Percentiles rank a stretch among this genome's conserved stretches.
Evolutionary conservation across 2,329 filamentous ascomycete genomes (phyloP).

Genomic region (Teratosphaeria destructans): DNA sequence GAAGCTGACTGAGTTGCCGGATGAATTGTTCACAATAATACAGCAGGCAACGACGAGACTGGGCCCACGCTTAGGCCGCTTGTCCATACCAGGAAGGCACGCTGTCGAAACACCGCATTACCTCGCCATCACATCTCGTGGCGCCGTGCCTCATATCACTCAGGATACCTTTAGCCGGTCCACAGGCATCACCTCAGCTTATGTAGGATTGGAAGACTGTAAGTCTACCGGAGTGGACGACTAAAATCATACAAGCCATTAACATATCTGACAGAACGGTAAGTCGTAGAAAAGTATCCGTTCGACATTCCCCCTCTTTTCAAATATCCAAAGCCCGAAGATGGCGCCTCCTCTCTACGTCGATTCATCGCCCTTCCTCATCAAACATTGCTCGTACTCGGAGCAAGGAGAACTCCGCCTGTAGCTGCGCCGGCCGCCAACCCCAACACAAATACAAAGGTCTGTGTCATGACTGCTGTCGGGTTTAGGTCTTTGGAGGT

Average conservation of each 20-base stretch:
- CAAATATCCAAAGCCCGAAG: constrained; percentile 20
- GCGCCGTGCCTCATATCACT: constrained; percentile 75
- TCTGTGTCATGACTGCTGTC: constrained; percentile 76
- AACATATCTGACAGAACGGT: constrained; percentile 30
- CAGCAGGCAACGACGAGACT: constrained; percentile 26
- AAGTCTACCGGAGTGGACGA: constrained; percentile 31
- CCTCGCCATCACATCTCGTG: constrained; percentile 69
- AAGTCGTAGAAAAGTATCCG: constrained; percentile 53
- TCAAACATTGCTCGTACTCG: constrained; percentile 59
- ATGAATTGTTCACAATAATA: constrained; percentile 38
- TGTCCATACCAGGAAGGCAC: constrained; percentile 53
- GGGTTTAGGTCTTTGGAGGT: constrained; percentile 66
- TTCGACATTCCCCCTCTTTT: constrained; percentile 42
- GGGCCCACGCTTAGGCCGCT: constrained; percentile 56
- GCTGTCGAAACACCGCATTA: constrained; percentile 75
- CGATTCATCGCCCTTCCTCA: constrained; percentile 64
- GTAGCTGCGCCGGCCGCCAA: constrained; percentile 55
- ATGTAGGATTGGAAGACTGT: constrained; percentile 90
- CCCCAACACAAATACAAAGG: constrained; percentile 45
- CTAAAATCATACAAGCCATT: constrained; percentile 20
- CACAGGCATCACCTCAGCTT: constrained; percentile 57
- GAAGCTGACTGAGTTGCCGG: constrained; percentile 2
- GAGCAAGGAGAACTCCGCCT: constrained; percentile 65
- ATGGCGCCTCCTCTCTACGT: constrained; percentile 51
- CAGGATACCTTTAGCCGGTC: constrained; percentile 67